Percentiles rank a stretch among this genome's conserved stretches.
These are phyloP conservation scores for Hypoxylon lienhwacheense DNA, from an alignment of 495 filamentous ascomycete species.

Conservation along the genomic window DNA sequence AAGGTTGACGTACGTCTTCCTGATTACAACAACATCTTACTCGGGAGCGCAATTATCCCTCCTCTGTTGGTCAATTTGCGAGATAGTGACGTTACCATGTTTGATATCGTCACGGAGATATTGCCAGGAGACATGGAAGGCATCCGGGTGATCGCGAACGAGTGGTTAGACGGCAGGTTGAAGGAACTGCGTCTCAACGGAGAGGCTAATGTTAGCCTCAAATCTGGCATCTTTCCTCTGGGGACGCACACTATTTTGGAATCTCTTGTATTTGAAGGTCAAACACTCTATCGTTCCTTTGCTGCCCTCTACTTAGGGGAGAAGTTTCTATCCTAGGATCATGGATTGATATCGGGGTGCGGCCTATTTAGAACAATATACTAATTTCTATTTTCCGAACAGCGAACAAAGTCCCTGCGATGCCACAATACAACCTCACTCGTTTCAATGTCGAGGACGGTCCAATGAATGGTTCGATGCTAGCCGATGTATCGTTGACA, in stretches of 20 bases:
- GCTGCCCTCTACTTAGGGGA: slow-evolving; percentile 54
- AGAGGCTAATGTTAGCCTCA: slow-evolving; percentile 67
- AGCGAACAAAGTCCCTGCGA: slow-evolving; percentile 67
- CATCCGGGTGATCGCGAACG: slow-evolving; percentile 77
- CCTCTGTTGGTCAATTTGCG: slow-evolving; percentile 70
- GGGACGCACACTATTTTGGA: slow-evolving; percentile 73
- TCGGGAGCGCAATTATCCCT: slow-evolving; percentile 77
- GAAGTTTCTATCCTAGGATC: slow-evolving; percentile 46
- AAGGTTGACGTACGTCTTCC: slow-evolving; percentile 78
- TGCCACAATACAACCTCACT: slow-evolving; percentile 78
- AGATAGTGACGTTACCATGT: slow-evolving; percentile 70
- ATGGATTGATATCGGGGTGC: background rate
- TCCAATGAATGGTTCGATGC: slow-evolving; percentile 65
- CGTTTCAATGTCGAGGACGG: slow-evolving; percentile 75
- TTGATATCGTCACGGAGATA: slow-evolving; percentile 79
- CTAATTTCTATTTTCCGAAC: slow-evolving; percentile 38
- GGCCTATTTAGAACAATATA: slow-evolving; percentile 23
- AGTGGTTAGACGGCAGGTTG: slow-evolving; percentile 82
- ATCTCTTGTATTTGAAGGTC: slow-evolving; percentile 78
- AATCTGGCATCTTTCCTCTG: slow-evolving; percentile 74
- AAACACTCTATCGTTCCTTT: slow-evolving; percentile 62
- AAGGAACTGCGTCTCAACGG: slow-evolving; percentile 67
- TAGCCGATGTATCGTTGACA: slow-evolving; percentile 70
- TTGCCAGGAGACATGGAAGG: slow-evolving; percentile 74
- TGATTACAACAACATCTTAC: slow-evolving; percentile 74